Evolutionary conservation across 2,329 filamentous ascomycete genomes (phyloP).

Genomic region (Penicillium nordicum): DNA sequence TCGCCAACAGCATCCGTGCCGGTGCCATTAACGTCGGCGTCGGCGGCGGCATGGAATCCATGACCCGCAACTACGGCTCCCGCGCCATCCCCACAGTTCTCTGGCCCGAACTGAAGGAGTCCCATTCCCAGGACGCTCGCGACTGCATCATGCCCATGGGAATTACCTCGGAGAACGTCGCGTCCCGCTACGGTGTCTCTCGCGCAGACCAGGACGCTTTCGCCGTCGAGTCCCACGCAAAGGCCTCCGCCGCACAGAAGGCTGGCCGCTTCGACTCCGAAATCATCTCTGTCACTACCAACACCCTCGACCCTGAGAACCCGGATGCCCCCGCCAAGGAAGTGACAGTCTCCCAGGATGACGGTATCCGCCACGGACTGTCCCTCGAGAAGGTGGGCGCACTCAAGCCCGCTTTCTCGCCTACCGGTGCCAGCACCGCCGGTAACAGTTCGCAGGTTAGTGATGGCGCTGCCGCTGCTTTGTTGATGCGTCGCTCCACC

Average conservation of each 20-base stretch:
- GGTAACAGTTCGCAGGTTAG: conserved; percentile 83
- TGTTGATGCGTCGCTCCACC: conserved; percentile 81
- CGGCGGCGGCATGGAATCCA: conserved; percentile 91
- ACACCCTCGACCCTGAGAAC: conserved; percentile 62
- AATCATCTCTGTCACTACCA: conserved; percentile 75
- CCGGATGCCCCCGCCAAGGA: conserved; percentile 54
- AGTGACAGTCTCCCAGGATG: conserved; percentile 71
- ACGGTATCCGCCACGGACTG: conserved; percentile 71
- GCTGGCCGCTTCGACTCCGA: conserved; percentile 70
- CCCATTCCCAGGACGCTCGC: conserved; percentile 62
- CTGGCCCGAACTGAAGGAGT: conserved; percentile 70
- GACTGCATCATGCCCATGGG: conserved; percentile 97
- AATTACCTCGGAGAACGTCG: conserved; percentile 84
- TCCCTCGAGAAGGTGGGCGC: conserved; percentile 67
- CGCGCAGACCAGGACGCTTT: conserved; percentile 79
- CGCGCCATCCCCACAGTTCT: conserved; percentile 78
- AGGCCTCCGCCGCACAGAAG: conserved; percentile 67
- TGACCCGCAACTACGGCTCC: conserved; percentile 85
- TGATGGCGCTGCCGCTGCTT: conserved; percentile 78
- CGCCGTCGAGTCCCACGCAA: conserved; percentile 68
- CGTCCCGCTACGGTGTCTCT: conserved; percentile 68
- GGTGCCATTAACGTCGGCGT: conserved; percentile 72
- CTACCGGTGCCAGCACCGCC: conserved; percentile 73
- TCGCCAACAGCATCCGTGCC: conserved; percentile 71
- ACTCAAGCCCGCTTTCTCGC: conserved; percentile 81